Evolutionary conservation across 1,284 basidiomycete genomes (phyloP).

Genomic region (Trichosporon sp.): DNA sequence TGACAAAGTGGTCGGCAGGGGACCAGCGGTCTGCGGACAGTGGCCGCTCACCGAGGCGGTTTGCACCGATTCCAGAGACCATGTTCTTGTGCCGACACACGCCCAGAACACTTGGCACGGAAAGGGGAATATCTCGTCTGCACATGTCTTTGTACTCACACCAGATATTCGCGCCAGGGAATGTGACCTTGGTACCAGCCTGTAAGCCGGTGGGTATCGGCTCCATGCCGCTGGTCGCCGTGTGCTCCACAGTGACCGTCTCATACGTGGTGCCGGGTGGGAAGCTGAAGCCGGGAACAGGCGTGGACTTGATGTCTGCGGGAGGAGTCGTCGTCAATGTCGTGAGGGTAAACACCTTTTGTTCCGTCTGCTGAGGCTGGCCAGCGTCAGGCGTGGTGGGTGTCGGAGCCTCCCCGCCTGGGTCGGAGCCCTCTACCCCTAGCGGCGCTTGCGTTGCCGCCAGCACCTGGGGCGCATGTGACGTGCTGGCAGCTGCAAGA

Average conservation of each 20-base stretch:
- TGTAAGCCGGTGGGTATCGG: conserved; percentile 6
- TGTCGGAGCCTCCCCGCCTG: conserved; percentile 10
- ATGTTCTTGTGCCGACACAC: background rate
- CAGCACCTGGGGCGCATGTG: background rate
- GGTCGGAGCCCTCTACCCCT: conserved; percentile 16
- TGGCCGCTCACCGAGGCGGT: background rate
- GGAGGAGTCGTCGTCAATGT: conserved; percentile 15
- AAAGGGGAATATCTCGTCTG: background rate
- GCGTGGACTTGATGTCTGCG: conserved; percentile 10
- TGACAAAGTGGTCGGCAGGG: background rate
- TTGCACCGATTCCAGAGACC: background rate
- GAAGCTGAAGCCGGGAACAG: conserved; percentile 11
- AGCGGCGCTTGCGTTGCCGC: conserved; percentile 14
- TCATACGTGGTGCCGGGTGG: conserved; percentile 8
- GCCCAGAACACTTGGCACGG: background rate
- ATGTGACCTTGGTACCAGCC: background rate
- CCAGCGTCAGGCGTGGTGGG: background rate
- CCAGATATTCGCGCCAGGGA: conserved; percentile 5
- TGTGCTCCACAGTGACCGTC: background rate
- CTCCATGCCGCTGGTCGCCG: conserved; percentile 2
- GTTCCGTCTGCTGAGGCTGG: background rate
- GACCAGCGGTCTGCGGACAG: background rate
- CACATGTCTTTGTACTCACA: background rate
- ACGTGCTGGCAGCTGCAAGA: background rate
- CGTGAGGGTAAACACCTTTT: conserved; percentile 10